A percentile compares a stretch with the other conserved stretches of the same genome.
phyloP scores from a whole-genome alignment of 2,329 filamentous ascomycete species.

The Phialophora verrucosa region DNA sequence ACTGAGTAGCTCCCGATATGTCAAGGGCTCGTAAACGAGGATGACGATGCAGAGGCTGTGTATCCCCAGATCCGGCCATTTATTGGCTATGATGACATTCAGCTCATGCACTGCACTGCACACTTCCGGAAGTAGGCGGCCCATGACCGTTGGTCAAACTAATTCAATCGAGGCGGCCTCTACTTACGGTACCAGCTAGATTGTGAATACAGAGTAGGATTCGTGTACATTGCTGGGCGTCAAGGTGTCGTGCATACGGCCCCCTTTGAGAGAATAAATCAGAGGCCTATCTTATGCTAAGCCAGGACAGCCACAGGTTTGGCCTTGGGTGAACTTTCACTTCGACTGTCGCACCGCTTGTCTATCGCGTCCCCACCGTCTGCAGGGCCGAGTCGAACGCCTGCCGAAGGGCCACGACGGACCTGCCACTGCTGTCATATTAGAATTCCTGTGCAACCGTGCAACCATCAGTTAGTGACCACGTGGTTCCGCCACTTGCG shows the following conservation, averaged over 20 bases:
- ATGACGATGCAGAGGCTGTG: constrained; percentile 8
- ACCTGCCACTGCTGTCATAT: constrained; percentile 28
- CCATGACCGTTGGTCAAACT: background rate
- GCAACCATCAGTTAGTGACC: constrained; percentile 13
- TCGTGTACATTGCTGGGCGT: background rate
- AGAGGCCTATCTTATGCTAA: background rate
- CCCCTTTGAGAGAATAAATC: background rate
- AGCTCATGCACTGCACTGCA: constrained; percentile 18
- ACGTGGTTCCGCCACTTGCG: constrained; percentile 26
- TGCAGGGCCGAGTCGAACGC: background rate
- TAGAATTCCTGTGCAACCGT: constrained; percentile 7
- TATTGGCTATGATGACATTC: constrained; percentile 4
- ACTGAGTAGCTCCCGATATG: background rate
- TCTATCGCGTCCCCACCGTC: background rate
- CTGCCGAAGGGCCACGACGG: constrained; percentile 17
- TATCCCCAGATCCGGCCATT: background rate
- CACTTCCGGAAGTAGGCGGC: background rate
- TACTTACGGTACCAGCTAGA: background rate
- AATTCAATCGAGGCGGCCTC: constrained; percentile 2
- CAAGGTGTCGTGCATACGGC: background rate
- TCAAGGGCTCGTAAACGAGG: constrained; percentile 14
- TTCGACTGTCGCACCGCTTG: background rate
- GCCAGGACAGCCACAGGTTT: background rate
- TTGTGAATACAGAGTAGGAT: background rate
- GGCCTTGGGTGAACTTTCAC: background rate